phyloP scores from a whole-genome alignment of 2,329 filamentous ascomycete species.

The Pestalotiopsis sp. region DNA sequence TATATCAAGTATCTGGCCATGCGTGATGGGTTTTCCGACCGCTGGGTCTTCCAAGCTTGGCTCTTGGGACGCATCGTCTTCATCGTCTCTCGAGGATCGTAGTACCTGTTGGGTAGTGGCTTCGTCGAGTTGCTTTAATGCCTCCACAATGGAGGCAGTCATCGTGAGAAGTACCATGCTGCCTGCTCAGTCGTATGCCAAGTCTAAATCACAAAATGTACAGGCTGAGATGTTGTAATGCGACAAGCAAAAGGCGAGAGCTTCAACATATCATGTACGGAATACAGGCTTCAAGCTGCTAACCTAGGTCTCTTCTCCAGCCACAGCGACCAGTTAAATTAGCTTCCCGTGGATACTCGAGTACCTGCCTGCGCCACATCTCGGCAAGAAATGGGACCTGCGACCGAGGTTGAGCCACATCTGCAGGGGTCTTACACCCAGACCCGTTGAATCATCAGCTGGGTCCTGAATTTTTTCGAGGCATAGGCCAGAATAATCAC shows the following conservation, averaged over 20 bases:
- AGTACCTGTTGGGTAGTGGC: not conserved
- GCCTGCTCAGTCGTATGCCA: not conserved
- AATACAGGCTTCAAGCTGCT: too few relatives aligned
- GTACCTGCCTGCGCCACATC: not conserved
- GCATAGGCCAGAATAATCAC: not conserved
- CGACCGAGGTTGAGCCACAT: slow-evolving; percentile 9
- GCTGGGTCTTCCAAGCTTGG: slow-evolving; percentile 52
- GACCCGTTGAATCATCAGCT: slow-evolving; percentile 7
- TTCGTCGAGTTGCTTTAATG: slow-evolving; percentile 45
- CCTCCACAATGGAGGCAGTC: slow-evolving; percentile 69
- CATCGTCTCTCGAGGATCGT: slow-evolving; percentile 41
- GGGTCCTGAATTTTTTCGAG: slow-evolving; percentile 10
- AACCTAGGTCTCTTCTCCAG: too few relatives aligned
- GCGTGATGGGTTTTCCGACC: slow-evolving; percentile 71
- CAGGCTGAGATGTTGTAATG: too few relatives aligned
- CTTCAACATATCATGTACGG: too few relatives aligned
- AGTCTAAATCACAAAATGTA: not conserved
- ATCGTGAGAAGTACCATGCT: slow-evolving; percentile 79
- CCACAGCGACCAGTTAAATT: too few relatives aligned
- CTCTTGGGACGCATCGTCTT: slow-evolving; percentile 34
- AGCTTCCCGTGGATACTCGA: not conserved
- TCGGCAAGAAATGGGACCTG: slow-evolving; percentile 2
- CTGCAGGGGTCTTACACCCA: not conserved
- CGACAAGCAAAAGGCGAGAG: too few relatives aligned
- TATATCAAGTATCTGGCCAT: slow-evolving; percentile 67